Conservation (phyloP, 768 basidiomycete species). For the Ramaria sp. region DNA sequence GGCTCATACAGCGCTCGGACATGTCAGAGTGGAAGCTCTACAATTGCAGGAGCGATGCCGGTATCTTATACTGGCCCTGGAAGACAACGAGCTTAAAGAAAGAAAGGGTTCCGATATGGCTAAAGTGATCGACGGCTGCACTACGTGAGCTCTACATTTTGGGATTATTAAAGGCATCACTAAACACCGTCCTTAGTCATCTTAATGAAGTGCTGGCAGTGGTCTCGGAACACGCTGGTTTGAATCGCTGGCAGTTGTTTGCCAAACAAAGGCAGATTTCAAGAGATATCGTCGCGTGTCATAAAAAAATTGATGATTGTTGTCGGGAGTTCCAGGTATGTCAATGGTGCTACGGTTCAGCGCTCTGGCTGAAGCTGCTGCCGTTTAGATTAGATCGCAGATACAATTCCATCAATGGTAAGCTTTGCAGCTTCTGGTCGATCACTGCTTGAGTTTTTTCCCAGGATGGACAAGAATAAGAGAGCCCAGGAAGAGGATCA, state of each 20-base stretch:
- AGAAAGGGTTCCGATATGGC: slow-evolving; percentile 3
- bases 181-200: slow-evolving; percentile 14
- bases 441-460: neutral
- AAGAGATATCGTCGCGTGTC: slow-evolving; percentile 33
- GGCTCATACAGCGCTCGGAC: neutral
- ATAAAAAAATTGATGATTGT: slow-evolving; percentile 34
- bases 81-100: slow-evolving; percentile 21
- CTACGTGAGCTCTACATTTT: slow-evolving; percentile 20
- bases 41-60: slow-evolving; percentile 39
- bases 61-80: slow-evolving; percentile 28
- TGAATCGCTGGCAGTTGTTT: slow-evolving; percentile 30
- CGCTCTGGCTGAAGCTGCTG: neutral
- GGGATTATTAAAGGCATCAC: neutral
- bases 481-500: slow-evolving; percentile 31
- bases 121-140: neutral
- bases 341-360: slow-evolving; percentile 8
- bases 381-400: slow-evolving; percentile 31
- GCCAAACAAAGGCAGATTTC: slow-evolving; percentile 33
- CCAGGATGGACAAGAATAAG: slow-evolving; percentile 33
- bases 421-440: neutral
- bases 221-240: slow-evolving; percentile 35
- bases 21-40: slow-evolving; percentile 28
- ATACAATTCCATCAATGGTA: slow-evolving; percentile 30
- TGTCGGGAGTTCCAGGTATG: slow-evolving; percentile 36
- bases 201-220: slow-evolving; percentile 25